phyloP scores from a whole-genome alignment of 108 stramenopile species.

The Schizochytrium sp. region DNA sequence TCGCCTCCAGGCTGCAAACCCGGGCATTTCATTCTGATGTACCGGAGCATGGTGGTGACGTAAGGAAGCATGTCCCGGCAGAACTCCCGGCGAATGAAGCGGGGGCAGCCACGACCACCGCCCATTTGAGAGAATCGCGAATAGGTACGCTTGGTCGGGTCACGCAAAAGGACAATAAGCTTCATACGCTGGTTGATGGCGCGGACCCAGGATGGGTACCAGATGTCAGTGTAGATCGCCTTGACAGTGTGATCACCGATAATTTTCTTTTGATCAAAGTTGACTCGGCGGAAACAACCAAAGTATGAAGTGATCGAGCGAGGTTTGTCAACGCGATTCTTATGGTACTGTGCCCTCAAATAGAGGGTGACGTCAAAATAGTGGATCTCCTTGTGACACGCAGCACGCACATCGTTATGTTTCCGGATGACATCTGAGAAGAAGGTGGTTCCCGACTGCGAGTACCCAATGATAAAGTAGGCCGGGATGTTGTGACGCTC shows the following conservation, averaged over 20 bases:
- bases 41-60: background rate
- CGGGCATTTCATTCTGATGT: background rate
- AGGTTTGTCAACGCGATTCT: background rate
- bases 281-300: background rate
- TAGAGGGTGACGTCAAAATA: background rate
- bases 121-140: background rate
- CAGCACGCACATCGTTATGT: background rate
- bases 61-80: background rate
- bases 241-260: background rate
- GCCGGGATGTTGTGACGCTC: background rate
- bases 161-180: background rate
- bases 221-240: background rate
- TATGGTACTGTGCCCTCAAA: background rate
- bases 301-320: background rate
- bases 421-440: background rate
- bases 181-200: background rate
- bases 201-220: background rate
- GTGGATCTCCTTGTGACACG: background rate
- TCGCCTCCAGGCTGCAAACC: background rate
- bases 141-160: background rate
- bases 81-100: background rate
- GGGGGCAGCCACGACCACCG: background rate
- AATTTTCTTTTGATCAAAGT: background rate
- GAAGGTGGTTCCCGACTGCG: background rate
- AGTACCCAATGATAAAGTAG: background rate